phyloP scores from a whole-genome alignment of 805 yeast species.

The Candida boleticola region DNA sequence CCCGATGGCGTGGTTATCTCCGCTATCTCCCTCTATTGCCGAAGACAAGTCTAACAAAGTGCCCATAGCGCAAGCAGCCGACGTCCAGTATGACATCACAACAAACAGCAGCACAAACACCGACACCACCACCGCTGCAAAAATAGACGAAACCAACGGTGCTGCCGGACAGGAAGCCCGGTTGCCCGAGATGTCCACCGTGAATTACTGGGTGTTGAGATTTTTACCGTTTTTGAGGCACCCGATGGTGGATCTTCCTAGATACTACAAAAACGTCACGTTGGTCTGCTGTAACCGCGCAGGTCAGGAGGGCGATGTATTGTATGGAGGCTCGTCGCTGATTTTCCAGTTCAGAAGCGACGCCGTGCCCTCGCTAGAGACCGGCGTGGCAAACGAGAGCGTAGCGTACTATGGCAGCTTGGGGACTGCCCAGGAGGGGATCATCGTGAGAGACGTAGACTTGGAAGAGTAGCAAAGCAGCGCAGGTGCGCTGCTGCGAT shows the following conservation, averaged over 20 bases:
- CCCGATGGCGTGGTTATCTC: conserved; percentile 86
- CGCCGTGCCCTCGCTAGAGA: conserved; percentile 12
- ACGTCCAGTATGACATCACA: not conserved
- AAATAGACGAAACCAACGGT: too few species aligned
- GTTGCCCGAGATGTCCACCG: conserved; percentile 45
- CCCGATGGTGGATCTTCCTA: conserved; percentile 17
- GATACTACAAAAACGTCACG: conserved; percentile 22
- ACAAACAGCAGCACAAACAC: not conserved
- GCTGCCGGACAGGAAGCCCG: not conserved
- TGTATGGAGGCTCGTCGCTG: conserved; percentile 66
- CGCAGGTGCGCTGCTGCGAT: too few species aligned
- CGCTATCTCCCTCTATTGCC: conserved; percentile 42
- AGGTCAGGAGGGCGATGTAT: conserved; percentile 70
- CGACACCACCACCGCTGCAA: not conserved
- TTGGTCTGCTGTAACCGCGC: conserved; percentile 66
- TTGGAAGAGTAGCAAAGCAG: too few species aligned
- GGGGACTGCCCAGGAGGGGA: conserved; percentile 66
- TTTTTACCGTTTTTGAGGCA: conserved; percentile 59
- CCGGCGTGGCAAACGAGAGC: conserved; percentile 47
- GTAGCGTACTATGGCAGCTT: conserved; percentile 55
- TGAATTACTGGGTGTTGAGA: conserved; percentile 75
- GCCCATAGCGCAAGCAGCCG: not conserved
- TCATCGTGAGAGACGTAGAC: conserved; percentile 58
- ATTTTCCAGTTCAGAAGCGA: conserved; percentile 51
- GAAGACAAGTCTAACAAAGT: not conserved